Conservation (phyloP, 2,329 filamentous ascomycete genomes). For the Neofusicoccum cordaticola region DNA sequence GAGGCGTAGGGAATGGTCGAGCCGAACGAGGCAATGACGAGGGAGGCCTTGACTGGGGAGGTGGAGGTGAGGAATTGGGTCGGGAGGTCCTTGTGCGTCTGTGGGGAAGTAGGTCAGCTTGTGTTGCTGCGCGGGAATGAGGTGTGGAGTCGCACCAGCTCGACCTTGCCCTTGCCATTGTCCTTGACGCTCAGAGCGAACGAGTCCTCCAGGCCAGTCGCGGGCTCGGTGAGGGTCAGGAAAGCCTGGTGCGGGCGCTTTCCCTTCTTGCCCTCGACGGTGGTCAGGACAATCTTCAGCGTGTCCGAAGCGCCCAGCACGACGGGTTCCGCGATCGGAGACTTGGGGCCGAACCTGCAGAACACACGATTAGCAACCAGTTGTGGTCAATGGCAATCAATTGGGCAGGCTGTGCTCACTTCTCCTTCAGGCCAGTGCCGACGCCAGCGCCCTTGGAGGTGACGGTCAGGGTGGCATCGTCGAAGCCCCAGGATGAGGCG, state of each 20-base stretch:
- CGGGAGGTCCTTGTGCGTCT: conserved; percentile 89
- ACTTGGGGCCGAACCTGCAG: conserved; percentile 45
- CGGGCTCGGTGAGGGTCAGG: conserved; percentile 72
- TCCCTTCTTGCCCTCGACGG: conserved; percentile 71
- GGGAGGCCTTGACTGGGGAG: conserved; percentile 70
- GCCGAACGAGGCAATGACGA: conserved; percentile 86
- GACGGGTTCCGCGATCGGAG: conserved; percentile 62
- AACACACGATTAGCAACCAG: background rate
- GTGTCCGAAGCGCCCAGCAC: conserved; percentile 66
- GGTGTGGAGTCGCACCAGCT: conserved; percentile 64
- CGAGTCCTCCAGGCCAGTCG: conserved; percentile 77
- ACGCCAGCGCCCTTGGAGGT: conserved; percentile 57
- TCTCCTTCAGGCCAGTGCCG: conserved; percentile 57
- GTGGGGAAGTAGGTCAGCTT: conserved; percentile 16
- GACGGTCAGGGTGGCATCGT: conserved; percentile 68
- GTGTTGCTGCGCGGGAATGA: conserved; percentile 16
- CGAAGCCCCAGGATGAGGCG: conserved; percentile 66
- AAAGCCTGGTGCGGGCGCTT: conserved; percentile 95
- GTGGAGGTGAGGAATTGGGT: conserved; percentile 70
- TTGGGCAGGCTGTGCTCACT: conserved; percentile 45
- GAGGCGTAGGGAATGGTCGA: conserved; percentile 64
- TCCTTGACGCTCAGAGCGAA: conserved; percentile 83
- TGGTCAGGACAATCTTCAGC: conserved; percentile 78
- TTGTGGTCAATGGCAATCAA: background rate
- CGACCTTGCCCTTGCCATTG: conserved; percentile 78